Base-by-base conservation (phyloP, 148 eudicot genomes). In the Rhododendron williamsianum region DNA sequence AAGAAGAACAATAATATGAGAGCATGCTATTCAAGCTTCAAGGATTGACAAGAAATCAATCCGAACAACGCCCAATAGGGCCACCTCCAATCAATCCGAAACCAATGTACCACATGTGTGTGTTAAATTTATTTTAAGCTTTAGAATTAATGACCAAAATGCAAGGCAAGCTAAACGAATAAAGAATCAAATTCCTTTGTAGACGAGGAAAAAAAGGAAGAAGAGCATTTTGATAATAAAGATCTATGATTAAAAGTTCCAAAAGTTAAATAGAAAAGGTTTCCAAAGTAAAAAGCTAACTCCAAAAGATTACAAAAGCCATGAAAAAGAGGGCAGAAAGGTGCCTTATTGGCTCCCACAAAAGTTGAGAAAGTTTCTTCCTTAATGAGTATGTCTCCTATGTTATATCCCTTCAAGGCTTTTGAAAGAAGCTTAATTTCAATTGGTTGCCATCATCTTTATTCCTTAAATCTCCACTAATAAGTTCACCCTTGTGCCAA, bases 231-330 rank as follows among this genome's bases (percentile, higher is more conserved):
- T n/a, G 77, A 27, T 25, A 83, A 27, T 41, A 83, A 48, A 69
- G 78, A 46, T 9, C 9, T 27, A 73, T 73, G 80, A 73, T 83
- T 89, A 30, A 56, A 45, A 25, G 87, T 52, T 71, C 38, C 78
- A 76, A 81, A 86, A 86, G 84, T 69, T 49, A 49, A 4, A 38
- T 82, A 82, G 63, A 86, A 86, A 86, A 86, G 85, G 87, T 82
- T 86, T 86, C 81, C 76, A 86, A 51, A 74, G 81, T 48, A 23
- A 86, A 41, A 82, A 72, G 78, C 33, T 51, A 69, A 3, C 71
- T 25, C 52, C 4, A 74, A 74, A 81, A 72, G 78, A 80, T 49
- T 49, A 36, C 18, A 58, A 63, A 48, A 30, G 38, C 0, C 25
- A 60, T 21, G 9, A 12, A 45, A 77, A 60, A 54, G 52, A 52